Conservation (phyloP, 495 filamentous ascomycete genomes). For the Neurospora sp. region DNA sequence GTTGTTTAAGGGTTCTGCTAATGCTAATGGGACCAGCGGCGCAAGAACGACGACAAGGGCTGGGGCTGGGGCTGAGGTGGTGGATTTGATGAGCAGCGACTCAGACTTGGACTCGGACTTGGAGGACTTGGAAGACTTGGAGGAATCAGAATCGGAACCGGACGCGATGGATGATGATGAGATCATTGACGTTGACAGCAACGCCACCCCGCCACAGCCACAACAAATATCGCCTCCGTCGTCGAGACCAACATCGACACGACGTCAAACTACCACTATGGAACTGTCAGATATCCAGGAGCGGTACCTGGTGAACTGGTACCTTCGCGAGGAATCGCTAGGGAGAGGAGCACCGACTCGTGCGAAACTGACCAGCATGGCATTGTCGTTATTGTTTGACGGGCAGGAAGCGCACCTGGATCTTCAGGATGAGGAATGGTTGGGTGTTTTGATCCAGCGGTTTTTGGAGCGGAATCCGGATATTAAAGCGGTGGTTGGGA, state of each 20-base stretch:
- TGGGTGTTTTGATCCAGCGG: background rate
- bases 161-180: background rate
- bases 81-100: background rate
- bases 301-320: background rate
- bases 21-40: background rate
- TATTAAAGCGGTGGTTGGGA: background rate
- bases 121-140: background rate
- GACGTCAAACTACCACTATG: background rate
- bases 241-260: background rate
- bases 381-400: background rate
- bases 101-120: background rate
- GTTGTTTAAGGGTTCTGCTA: background rate
- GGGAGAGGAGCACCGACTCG: background rate
- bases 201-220: background rate
- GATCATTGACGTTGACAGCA: background rate
- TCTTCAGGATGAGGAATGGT: background rate
- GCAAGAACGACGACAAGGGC: background rate
- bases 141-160: background rate
- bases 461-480: background rate
- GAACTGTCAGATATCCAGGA: background rate
- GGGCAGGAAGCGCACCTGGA: background rate
- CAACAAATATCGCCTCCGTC: background rate
- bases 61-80: background rate
- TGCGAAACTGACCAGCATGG: background rate
- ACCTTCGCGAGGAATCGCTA: background rate